Base-by-base conservation (phyloP, 2,329 filamentous ascomycete genomes). In the Leptographium wingfieldii region DNA sequence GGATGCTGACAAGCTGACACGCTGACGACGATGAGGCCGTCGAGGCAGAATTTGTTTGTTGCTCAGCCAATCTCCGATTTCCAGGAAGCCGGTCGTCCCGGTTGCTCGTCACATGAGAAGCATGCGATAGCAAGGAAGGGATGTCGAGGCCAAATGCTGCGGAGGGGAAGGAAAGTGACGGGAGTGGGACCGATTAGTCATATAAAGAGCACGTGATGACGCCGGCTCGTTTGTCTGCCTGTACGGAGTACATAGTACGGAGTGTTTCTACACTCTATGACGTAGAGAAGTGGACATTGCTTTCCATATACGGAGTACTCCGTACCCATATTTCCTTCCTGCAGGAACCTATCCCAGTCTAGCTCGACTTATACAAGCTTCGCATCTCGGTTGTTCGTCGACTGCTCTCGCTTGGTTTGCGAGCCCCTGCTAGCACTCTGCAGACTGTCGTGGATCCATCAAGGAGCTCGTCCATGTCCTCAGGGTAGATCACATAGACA, bases 401-500 rank as follows among this genome's bases (percentile, higher is more conserved):
- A 35, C 33, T 31, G 31, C 31, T 9, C 33, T 35, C 33, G 33
- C 11, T 22, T 48, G 19, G 19, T n/a, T 22, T 25, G 46, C n/a
- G 11, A 25, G 4, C 7, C 31, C 31, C 46, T 49, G 11, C n/a
- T 49, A 5, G 16, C 22, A n/a, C 7, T 25, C 46, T 3, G 38
- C 14, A 38, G 19, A 31, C 12, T 14, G 6, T 14, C 12, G 16
- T 61, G 31, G 31, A 31, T 31, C 5, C 31, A 31, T 69, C 69
- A 55, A 78, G 78, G 2, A 78, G 61, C 1, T 58, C 66, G 53
- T 77, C 76, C 73, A 79, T 77, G 19, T 77, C 76, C 63, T 79
- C 76, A 0, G 76, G 76, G 57, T 76, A 77, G 19, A 74, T 67
- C 4, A 73, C 53, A 63, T 69, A 74, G 38, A 78, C 71, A 12